Conservation (phyloP, 73 alveolate genomes). For the Tetrahymena elliotti region DNA sequence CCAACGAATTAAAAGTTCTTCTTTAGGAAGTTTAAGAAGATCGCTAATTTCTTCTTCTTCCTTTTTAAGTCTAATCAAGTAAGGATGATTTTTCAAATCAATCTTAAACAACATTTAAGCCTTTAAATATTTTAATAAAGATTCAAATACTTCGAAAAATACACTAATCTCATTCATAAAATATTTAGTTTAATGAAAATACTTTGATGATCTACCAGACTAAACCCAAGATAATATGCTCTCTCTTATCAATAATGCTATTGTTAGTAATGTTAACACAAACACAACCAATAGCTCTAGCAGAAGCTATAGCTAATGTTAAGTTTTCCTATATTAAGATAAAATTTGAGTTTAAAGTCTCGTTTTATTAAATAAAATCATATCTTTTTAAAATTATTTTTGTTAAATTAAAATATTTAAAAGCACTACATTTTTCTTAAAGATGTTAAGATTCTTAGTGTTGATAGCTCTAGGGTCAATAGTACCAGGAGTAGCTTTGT, state of each 20-base stretch:
- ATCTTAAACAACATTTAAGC: conserved; percentile 35
- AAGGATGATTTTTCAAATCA: conserved; percentile 79
- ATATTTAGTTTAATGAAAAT: too few species aligned
- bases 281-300: conserved; percentile 82
- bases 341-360: not conserved
- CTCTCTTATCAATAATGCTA: conserved; percentile 67
- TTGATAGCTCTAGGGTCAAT: conserved; percentile 85
- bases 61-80: conserved; percentile 71
- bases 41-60: conserved; percentile 89
- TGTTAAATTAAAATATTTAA: not conserved
- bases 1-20: conserved; percentile 86
- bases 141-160: not conserved
- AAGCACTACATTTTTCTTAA: conserved; percentile 60
- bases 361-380: not conserved
- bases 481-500: conserved; percentile 74
- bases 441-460: conserved; percentile 69
- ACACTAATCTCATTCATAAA: not conserved
- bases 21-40: conserved; percentile 80
- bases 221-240: conserved; percentile 72
- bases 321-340: conserved; percentile 44
- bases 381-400: not conserved
- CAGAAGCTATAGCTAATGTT: conserved; percentile 85
- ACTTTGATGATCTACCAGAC: conserved; percentile 88
- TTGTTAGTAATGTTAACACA: conserved; percentile 72
- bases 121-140: too few species aligned